A percentile compares a stretch with the other conserved stretches of the same genome.
These are phyloP conservation scores for Phytophthora cactorum DNA, from an alignment of 352 stramenopile genomes.

Conservation along the genomic window DNA sequence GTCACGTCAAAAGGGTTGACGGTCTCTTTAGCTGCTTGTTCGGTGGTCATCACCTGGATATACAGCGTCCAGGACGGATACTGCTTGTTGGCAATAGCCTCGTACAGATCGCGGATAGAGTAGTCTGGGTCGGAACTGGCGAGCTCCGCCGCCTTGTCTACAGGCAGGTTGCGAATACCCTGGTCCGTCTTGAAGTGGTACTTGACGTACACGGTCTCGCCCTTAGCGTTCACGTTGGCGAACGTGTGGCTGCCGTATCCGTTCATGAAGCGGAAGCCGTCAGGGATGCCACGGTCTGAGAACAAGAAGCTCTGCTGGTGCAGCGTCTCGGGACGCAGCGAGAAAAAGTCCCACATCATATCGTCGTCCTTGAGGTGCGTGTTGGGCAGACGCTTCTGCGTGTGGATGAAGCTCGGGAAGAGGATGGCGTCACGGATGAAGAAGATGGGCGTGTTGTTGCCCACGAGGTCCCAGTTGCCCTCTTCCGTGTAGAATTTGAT, in stretches of 20 bases:
- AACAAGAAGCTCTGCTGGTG: conserved; percentile 93
- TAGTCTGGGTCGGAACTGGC: conserved; percentile 87
- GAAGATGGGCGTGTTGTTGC: conserved; percentile 95
- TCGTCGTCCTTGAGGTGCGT: conserved; percentile 89
- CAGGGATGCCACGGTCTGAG: conserved; percentile 87
- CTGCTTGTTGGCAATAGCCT: conserved; percentile 84
- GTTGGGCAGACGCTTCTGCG: conserved; percentile 91
- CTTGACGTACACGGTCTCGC: conserved; percentile 89
- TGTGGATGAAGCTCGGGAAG: conserved; percentile 94
- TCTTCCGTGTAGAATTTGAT: conserved; percentile 96
- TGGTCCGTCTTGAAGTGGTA: conserved; percentile 95
- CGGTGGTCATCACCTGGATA: conserved; percentile 91
- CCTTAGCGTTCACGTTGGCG: conserved; percentile 85
- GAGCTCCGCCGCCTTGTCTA: conserved; percentile 78
- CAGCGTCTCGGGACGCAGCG: conserved; percentile 90
- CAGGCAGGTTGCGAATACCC: conserved; percentile 88
- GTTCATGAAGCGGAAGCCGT: conserved; percentile 92
- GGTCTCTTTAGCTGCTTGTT: conserved; percentile 57
- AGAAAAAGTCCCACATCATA: conserved; percentile 94
- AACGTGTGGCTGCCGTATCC: conserved; percentile 94
- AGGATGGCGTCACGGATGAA: conserved; percentile 94
- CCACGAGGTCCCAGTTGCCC: conserved; percentile 94
- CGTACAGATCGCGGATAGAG: conserved; percentile 91
- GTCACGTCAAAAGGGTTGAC: conserved; percentile 95
- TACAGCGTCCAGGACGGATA: conserved; percentile 91